A percentile compares a stretch with the other conserved stretches of the same genome.
phyloP scores from a whole-genome alignment of 2,329 filamentous ascomycete species.

The Colletotrichum paranaense region DNA sequence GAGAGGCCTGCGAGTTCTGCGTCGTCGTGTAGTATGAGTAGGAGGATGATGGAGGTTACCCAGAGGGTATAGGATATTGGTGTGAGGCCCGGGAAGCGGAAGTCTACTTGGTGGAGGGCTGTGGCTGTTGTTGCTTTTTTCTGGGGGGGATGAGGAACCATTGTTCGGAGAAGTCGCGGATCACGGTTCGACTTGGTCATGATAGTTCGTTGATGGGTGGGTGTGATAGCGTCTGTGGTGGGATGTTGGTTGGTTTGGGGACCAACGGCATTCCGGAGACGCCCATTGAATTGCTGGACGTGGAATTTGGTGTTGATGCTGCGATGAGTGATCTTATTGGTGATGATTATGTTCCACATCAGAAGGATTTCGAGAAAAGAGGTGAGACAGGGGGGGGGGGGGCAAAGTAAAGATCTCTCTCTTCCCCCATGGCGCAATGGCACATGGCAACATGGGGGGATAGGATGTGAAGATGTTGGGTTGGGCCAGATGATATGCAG shows the following conservation, averaged over 20 bases:
- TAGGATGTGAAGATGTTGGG: neutral
- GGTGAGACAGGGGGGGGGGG: neutral
- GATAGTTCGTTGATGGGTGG: neutral
- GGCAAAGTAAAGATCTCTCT: neutral
- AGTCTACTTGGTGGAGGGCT: conserved; percentile 49
- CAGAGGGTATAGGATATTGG: conserved; percentile 51
- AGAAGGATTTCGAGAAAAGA: neutral
- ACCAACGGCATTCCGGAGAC: conserved; percentile 3
- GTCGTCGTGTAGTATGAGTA: conserved; percentile 42
- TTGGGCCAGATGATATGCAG: neutral
- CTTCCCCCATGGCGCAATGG: neutral
- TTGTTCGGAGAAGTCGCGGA: conserved; percentile 47
- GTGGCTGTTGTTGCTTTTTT: conserved; percentile 49
- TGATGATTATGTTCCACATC: neutral
- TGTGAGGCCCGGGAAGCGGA: conserved; percentile 51
- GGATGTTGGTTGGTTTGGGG: neutral
- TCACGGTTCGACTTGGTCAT: conserved; percentile 16
- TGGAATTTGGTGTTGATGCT: neutral
- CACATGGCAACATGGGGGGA: neutral
- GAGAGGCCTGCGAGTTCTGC: conserved; percentile 50
- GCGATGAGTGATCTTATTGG: neutral
- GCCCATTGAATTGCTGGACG: neutral
- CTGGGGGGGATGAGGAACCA: conserved; percentile 53
- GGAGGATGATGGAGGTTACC: conserved; percentile 49
- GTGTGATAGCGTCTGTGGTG: neutral